Base-by-base conservation (phyloP, 2,329 filamentous ascomycete genomes). In the Coniochaeta sp. region DNA sequence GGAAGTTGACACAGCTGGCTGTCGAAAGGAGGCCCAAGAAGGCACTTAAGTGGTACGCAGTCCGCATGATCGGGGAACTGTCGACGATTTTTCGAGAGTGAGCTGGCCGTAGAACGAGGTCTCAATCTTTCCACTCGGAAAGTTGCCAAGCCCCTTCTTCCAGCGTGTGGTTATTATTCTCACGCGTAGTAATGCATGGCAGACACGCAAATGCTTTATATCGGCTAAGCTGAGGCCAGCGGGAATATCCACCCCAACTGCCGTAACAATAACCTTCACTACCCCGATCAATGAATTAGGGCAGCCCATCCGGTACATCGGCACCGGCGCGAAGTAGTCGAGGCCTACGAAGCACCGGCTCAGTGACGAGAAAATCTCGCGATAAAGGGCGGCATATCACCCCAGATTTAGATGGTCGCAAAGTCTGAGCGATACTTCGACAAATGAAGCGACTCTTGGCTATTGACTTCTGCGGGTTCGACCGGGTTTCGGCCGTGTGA, bases 1-100 rank as follows among this genome's bases (percentile, higher is more conserved):
- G 58, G 55, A 62, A 62, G 22, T 59, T 62, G n/a, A 62, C 44
- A 40, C 38, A 40, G 4, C 38, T 40, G 38, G 38, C 38, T n/a
- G 17, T 19, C 16, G 38, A 40, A 40, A 40, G 38, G 3, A 40
- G 38, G 38, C 38, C 38, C 38, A 40, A 40, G 38, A 40, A 40
- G 38, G 38, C 38, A 17, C 16, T n/a, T 5, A 9, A n/a, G n/a
- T 40, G 16, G 9, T 40, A 40, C 4, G n/a, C 10, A 4, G 16
- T 17, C 38, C 38, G 38, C 38, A 40, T 40, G 16, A 4, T 19
- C 38, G n/a, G 9, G 4, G 9, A 16, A 17, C 17, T n/a, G 5
- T 40, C 38, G 10, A 19, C 10, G 4, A 40, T n/a, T 4, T 40
- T 40, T 5, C n/a, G n/a, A 19, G 16, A 19, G 38, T 40, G 38